phyloP scores from a whole-genome alignment of 805 yeast genomes.

The Candida cerambycidarum region DNA sequence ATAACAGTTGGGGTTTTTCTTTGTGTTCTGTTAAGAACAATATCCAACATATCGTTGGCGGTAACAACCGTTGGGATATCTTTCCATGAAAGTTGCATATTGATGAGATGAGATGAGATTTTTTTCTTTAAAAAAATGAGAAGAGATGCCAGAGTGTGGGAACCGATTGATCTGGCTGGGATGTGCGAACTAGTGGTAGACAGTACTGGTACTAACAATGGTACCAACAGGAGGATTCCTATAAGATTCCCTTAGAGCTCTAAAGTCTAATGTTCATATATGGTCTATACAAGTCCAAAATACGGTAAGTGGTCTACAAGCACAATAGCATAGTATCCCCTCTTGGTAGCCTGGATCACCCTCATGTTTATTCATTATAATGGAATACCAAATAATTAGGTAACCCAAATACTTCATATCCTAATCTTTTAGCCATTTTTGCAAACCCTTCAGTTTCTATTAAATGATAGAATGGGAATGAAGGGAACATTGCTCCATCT shows the following conservation, averaged over 20 bases:
- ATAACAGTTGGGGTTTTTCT: conserved; percentile 99
- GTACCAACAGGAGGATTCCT: no score
- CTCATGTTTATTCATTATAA: conserved; percentile 57
- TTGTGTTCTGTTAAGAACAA: conserved; percentile 95
- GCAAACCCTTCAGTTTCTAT: conserved; percentile 98
- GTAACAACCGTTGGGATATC: conserved; percentile 95
- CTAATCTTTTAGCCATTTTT: conserved; percentile 94
- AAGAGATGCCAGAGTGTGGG: neutral
- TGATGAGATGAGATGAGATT: conserved; percentile 1
- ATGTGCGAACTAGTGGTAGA: no score
- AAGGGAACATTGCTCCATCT: conserved; percentile 99
- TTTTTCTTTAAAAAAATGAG: conserved; percentile 5
- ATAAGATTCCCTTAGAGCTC: no score
- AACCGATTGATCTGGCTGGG: neutral
- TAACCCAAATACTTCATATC: conserved; percentile 86
- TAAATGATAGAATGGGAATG: conserved; percentile 94
- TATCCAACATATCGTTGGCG: conserved; percentile 90
- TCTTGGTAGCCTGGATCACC: no score
- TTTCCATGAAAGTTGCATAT: conserved; percentile 97
- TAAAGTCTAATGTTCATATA: no score
- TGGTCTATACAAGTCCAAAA: no score
- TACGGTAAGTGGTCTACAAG: no score
- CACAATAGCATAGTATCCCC: no score
- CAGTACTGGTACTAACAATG: no score
- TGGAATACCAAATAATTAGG: conserved; percentile 95